A percentile compares a stretch with the other conserved stretches of the same genome.
Conservation (phyloP, 805 yeast species). For the Wickerhamiella sergipiensis region DNA sequence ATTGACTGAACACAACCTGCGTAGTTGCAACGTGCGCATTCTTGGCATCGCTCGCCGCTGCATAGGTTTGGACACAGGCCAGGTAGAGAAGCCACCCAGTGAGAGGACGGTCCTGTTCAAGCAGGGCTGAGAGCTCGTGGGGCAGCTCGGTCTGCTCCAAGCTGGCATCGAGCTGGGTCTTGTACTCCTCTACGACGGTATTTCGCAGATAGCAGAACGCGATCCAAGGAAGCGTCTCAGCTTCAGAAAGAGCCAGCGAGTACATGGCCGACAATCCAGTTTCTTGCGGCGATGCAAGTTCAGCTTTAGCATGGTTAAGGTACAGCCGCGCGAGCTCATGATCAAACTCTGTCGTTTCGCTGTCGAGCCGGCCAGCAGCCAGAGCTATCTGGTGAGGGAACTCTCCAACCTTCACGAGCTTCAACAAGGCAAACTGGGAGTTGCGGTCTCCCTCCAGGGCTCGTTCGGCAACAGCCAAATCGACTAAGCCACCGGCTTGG, state of each 20-base stretch:
- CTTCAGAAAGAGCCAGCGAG: neutral
- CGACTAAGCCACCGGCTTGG: constrained; percentile 3
- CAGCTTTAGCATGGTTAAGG: constrained; percentile 1
- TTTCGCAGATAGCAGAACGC: constrained; percentile 2
- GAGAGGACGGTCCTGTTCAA: neutral
- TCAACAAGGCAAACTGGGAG: neutral
- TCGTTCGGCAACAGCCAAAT: neutral
- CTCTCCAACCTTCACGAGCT: neutral
- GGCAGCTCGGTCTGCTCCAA: neutral
- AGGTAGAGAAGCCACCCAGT: constrained; percentile 3
- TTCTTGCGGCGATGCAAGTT: neutral
- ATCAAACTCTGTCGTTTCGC: neutral
- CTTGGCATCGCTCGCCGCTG: neutral
- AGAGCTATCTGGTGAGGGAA: neutral
- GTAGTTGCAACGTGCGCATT: neutral
- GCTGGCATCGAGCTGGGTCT: neutral
- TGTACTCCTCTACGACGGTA: neutral
- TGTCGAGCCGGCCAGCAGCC: constrained; percentile 1
- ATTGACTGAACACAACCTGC: neutral
- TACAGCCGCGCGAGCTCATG: neutral
- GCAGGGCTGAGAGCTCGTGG: neutral
- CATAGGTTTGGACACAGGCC: constrained; percentile 1
- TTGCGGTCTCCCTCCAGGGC: neutral
- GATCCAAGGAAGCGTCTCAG: constrained; percentile 2
- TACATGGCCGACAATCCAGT: neutral